Percentiles rank a stretch among this genome's conserved stretches.
Conservation (phyloP, 805 yeast genomes). For the Ogataea saltuana region DNA sequence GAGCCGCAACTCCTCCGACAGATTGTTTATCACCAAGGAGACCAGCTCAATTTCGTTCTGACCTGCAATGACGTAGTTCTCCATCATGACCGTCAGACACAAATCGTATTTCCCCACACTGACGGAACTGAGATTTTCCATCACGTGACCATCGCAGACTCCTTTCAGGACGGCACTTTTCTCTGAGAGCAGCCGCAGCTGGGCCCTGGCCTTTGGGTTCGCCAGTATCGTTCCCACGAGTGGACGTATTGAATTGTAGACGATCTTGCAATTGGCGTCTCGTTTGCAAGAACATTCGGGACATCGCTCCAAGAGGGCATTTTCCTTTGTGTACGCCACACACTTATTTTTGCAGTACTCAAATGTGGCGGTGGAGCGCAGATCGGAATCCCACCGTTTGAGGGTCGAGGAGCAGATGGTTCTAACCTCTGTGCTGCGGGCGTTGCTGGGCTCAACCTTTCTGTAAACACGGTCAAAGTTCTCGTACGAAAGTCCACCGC, state of each 20-base stretch:
- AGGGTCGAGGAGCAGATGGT: slow-evolving; percentile 13
- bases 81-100: slow-evolving; percentile 11
- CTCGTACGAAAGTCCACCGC: slow-evolving; percentile 20
- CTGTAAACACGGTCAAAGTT: slow-evolving; percentile 19
- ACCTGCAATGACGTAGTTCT: slow-evolving; percentile 3
- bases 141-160: slow-evolving; percentile 9
- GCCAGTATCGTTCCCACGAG: slow-evolving; percentile 15
- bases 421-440: slow-evolving; percentile 13
- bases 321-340: slow-evolving; percentile 19
- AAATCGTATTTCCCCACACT: slow-evolving; percentile 9
- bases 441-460: slow-evolving; percentile 7
- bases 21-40: slow-evolving; percentile 14
- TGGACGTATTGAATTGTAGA: slow-evolving; percentile 17
- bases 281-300: slow-evolving; percentile 12
- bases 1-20: slow-evolving; percentile 6
- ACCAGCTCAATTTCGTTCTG: slow-evolving; percentile 11
- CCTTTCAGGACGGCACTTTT: not conserved
- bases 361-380: slow-evolving; percentile 10
- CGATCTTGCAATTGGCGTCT: slow-evolving; percentile 11
- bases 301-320: slow-evolving; percentile 2
- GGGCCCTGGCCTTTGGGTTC: slow-evolving; percentile 16
- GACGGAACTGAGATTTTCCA: not conserved
- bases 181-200: slow-evolving; percentile 7
- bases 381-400: slow-evolving; percentile 12
- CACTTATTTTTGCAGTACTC: slow-evolving; percentile 15